These are phyloP conservation scores for Stenocarpella maydis DNA, from an alignment of 2,329 filamentous ascomycete species.

Conservation along the genomic window DNA sequence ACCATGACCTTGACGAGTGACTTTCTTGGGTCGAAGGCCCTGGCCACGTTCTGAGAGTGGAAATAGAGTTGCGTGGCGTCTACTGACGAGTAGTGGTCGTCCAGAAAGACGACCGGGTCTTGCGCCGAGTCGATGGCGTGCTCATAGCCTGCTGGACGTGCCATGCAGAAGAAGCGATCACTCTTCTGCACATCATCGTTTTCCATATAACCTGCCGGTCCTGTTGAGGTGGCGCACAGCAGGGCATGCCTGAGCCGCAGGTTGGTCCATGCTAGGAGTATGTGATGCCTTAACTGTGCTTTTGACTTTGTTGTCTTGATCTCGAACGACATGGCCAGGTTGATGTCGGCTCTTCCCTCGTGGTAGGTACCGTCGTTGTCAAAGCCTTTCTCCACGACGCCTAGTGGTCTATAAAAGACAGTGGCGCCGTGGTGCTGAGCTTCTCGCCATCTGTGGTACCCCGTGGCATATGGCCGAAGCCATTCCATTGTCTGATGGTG, in stretches of 20 bases:
- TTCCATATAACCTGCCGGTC: constrained; percentile 33
- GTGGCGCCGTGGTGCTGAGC: neutral
- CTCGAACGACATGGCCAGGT: constrained; percentile 33
- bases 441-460: constrained; percentile 31
- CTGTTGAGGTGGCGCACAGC: constrained; percentile 33
- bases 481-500: neutral
- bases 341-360: constrained; percentile 40
- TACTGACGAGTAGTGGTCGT: constrained; percentile 26
- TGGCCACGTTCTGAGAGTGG: constrained; percentile 38
- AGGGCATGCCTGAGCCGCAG: constrained; percentile 38
- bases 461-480: constrained; percentile 26
- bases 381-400: constrained; percentile 39
- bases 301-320: constrained; percentile 35
- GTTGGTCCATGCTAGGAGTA: constrained; percentile 38
- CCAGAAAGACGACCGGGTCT: constrained; percentile 5
- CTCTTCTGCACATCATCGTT: neutral
- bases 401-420: constrained; percentile 31
- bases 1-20: constrained; percentile 37
- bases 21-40: constrained; percentile 36
- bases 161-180: constrained; percentile 26
- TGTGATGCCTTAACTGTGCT: constrained; percentile 34
- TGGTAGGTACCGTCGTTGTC: constrained; percentile 39
- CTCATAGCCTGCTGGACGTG: neutral
- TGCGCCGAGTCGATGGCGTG: constrained; percentile 3
- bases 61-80: constrained; percentile 35